Base-by-base conservation (phyloP, 75 land plant genomes). In the Picea glauca region DNA sequence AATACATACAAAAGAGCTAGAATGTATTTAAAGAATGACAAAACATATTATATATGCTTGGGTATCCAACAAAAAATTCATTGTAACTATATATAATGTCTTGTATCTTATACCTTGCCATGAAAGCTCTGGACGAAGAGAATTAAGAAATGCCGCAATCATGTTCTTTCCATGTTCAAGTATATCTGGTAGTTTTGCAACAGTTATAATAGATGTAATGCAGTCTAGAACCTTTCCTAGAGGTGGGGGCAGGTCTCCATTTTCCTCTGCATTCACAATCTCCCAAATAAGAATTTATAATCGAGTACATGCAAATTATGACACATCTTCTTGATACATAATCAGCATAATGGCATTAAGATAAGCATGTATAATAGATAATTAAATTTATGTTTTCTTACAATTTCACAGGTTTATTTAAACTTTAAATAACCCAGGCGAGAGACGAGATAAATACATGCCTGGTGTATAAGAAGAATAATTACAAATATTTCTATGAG, bases 21-120 rank as follows among this genome's bases (percentile, higher is more conserved):
- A 62, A 58, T 12, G 21, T 30, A 67, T 18, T 26, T 38, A 4
- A 72, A 75, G n/a, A 17, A 76, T 18, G 14, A 12, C 26, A 20
- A 73, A 66, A 21, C 15, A 56, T 62, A 68, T 2, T 58, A 43
- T 11, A n/a, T 1, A 21, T 32, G 13, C n/a, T 58, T 32, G 9
- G 67, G 11, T 17, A 17, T 58, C 5, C 1, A 61, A 58, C 50
- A 66, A 4, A 62, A 20, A 67, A 72, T 9, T 78, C 12, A 58
- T 7, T 67, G 30, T 15, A 32, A 31, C 58, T n/a, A 63, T 13
- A 76, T 23, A 65, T 50, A 50, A 20, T 23, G 6, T 31, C 21
- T 26, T 40, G 32, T 31, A 32, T 32, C 13, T 54, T 50, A 80
- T 84, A 92, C 94, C 92, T 80, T 87, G 88, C 97, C 97, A 94